These are phyloP conservation scores for Odontarrhena argentea DNA, from an alignment of 345 rosid genomes.

Conservation along the genomic window DNA sequence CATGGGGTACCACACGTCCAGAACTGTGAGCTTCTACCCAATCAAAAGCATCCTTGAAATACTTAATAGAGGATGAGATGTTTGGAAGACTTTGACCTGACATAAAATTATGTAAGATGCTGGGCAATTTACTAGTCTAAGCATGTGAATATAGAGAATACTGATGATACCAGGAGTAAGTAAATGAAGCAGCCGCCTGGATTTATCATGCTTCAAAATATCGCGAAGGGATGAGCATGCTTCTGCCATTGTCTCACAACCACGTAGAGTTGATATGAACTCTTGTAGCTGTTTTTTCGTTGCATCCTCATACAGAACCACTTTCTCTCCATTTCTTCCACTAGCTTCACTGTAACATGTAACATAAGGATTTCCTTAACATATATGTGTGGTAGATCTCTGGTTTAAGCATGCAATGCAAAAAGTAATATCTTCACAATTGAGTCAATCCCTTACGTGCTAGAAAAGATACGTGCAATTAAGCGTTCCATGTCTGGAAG, in stretches of 20 bases:
- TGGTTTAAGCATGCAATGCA: conserved; percentile 16
- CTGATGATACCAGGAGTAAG: conserved; percentile 67
- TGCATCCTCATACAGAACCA: conserved; percentile 85
- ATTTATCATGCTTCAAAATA: conserved; percentile 64
- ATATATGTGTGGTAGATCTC: conserved; percentile 14
- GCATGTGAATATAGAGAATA: conserved; percentile 18
- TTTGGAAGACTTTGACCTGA: conserved; percentile 76
- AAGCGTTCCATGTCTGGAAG: conserved; percentile 97
- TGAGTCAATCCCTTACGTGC: conserved; percentile 57
- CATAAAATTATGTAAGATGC: conserved; percentile 37
- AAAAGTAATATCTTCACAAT: conserved; percentile 19
- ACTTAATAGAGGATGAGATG: conserved; percentile 56
- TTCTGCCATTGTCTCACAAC: conserved; percentile 76
- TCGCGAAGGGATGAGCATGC: conserved; percentile 76
- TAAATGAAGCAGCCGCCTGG: conserved; percentile 64
- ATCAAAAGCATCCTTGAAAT: conserved; percentile 90
- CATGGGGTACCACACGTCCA: conserved; percentile 87
- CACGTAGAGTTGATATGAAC: conserved; percentile 78
- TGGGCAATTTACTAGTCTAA: conserved; percentile 17
- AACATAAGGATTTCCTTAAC: conserved; percentile 17
- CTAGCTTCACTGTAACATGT: conserved; percentile 67
- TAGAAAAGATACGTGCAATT: conserved; percentile 74
- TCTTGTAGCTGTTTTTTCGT: conserved; percentile 88
- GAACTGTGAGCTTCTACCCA: conserved; percentile 89
- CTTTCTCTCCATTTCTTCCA: conserved; percentile 91